Percentiles rank a stretch among this genome's conserved stretches.
These are phyloP conservation scores for Neopestalotiopsis sp. DNA, from an alignment of 2,329 filamentous ascomycete genomes.

Conservation along the genomic window DNA sequence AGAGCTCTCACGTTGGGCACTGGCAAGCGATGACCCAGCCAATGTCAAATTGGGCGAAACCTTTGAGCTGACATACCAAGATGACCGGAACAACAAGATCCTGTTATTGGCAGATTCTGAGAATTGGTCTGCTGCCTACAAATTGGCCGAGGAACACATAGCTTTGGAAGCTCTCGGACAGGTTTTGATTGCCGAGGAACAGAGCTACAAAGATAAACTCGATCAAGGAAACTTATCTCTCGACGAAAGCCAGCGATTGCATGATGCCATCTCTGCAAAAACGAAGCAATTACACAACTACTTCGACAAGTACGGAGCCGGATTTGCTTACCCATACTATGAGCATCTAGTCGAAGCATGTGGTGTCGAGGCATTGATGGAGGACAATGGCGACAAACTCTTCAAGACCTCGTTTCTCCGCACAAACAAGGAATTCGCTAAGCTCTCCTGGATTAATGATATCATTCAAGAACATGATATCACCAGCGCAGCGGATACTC, in stretches of 20 bases:
- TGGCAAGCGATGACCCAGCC: slow-evolving; percentile 49
- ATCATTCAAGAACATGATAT: slow-evolving; percentile 78
- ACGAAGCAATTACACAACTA: slow-evolving; percentile 52
- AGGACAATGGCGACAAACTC: slow-evolving; percentile 71
- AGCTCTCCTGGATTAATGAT: slow-evolving; percentile 95
- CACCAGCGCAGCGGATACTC: slow-evolving; percentile 70
- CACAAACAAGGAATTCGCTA: slow-evolving; percentile 71
- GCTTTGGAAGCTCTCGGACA: slow-evolving; percentile 61
- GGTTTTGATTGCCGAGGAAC: slow-evolving; percentile 59
- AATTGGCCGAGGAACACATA: slow-evolving; percentile 62
- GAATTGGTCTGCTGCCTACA: slow-evolving; percentile 63
- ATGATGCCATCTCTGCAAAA: slow-evolving; percentile 50
- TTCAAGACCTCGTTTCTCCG: slow-evolving; percentile 82
- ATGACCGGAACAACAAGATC: slow-evolving; percentile 57
- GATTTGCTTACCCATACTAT: slow-evolving; percentile 80
- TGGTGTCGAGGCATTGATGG: slow-evolving; percentile 71
- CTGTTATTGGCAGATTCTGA: slow-evolving; percentile 58
- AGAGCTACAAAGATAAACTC: slow-evolving; percentile 43
- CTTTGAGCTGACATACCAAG: slow-evolving; percentile 53
- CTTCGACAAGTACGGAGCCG: slow-evolving; percentile 68
- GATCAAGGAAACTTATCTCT: slow-evolving; percentile 38
- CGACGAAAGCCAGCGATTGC: slow-evolving; percentile 43
- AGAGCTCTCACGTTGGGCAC: slow-evolving; percentile 58
- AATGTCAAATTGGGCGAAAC: slow-evolving; percentile 47
- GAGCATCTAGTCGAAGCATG: slow-evolving; percentile 73